Percentiles rank a stretch among this genome's conserved stretches.
phyloP scores from a whole-genome alignment of 768 basidiomycete species.

The Saitozyma sp. region DNA sequence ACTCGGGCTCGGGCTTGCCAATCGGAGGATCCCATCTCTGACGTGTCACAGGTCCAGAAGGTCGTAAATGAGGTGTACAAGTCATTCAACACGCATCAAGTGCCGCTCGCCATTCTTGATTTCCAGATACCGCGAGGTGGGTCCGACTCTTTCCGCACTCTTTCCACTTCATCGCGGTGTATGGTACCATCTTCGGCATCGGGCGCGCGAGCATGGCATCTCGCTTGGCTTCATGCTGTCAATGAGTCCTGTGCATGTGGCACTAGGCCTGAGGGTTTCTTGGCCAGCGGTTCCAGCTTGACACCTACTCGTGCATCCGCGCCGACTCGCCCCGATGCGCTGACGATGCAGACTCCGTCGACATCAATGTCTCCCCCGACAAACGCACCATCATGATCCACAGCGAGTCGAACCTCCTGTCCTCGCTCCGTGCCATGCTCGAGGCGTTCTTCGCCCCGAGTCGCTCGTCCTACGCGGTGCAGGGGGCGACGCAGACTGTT shows the following conservation, averaged over 20 bases:
- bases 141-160: constrained; percentile 32
- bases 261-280: too few species aligned
- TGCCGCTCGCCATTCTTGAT: constrained; percentile 80
- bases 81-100: constrained; percentile 71
- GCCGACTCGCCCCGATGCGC: neutral
- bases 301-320: too few species aligned
- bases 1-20: too few species aligned
- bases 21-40: too few species aligned
- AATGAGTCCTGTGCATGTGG: constrained; percentile 34
- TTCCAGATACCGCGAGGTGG: constrained; percentile 76
- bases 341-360: constrained; percentile 54
- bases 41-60: constrained; percentile 68
- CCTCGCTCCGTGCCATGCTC: constrained; percentile 69
- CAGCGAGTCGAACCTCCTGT: constrained; percentile 75
- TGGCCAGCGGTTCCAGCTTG: too few species aligned
- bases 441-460: constrained; percentile 68
- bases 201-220: neutral
- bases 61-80: constrained; percentile 91
- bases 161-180: neutral
- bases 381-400: constrained; percentile 94
- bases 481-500: constrained; percentile 39
- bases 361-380: constrained; percentile 95
- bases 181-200: too few species aligned
- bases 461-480: constrained; percentile 71
- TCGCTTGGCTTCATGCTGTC: too few species aligned